Evolutionary conservation across 2,329 filamentous ascomycete genomes (phyloP), one percentile per base, ranked within the genome.

Genomic region (Colletotrichum tofieldiae): DNA sequence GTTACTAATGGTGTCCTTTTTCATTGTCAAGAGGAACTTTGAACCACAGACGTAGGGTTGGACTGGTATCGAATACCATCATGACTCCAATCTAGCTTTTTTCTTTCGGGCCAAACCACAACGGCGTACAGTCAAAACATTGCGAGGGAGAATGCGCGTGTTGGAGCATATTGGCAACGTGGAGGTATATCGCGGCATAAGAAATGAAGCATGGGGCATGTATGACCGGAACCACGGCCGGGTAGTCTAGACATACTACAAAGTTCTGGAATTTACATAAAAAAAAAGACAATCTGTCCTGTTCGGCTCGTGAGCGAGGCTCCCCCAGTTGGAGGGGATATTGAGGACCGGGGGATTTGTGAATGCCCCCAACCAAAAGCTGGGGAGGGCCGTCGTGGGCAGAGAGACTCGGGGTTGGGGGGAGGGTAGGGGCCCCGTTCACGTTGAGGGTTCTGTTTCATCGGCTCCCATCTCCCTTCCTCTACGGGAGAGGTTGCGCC

Each of bases 21-120:
- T 75, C 35, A 67, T 75, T n/a, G 39, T 75, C 52, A 75, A 71
- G 69, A 69, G 55, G 52, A 72, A n/a, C 54, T 75, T 75, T 56
- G n/a, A 54, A 14, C 26, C 67, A 20, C 39, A 56, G 29, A 37
- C 32, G 43, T 29, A 14, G 29, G 3, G 9, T 60, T 29, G 11
- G 14, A 23, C 26, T 1, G 47, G n/a, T 12, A 26, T 51, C 29
- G 20, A 41, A 37, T 20, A 37, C n/a, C 1, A 23, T 16, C n/a
- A n/a, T 1, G 39, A 12, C 18, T 26, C 12, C n/a, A 5, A 16
- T 1, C 26, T 6, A 37, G 29, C 29, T 23, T 23, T 23, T 23
- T 23, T 26, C 23, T 16, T 41, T 9, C n/a, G 35, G 3, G 14
- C 6, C 11, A 26, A 9, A 20, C 1, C 51, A 39, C 35, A 3